Percentiles rank a stretch among this genome's conserved stretches.
Conservation (phyloP, 2,329 filamentous ascomycete genomes). For the Nemania sp. region DNA sequence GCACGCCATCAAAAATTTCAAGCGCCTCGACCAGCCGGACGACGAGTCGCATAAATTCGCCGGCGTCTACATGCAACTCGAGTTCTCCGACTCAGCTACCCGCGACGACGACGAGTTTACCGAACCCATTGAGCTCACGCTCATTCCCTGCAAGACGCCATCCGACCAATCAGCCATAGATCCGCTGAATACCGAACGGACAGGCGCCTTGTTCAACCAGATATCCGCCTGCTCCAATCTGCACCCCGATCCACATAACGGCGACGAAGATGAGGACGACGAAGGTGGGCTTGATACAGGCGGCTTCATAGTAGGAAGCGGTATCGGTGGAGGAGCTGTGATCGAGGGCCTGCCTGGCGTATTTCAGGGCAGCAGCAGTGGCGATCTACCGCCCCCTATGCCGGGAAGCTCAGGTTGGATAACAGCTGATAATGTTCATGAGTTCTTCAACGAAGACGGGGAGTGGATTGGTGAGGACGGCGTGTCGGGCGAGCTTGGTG, state of each 20-base stretch:
- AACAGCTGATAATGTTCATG: slow-evolving; percentile 85
- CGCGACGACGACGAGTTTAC: slow-evolving; percentile 67
- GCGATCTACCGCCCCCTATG: slow-evolving; percentile 65
- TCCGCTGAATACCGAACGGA: slow-evolving; percentile 37
- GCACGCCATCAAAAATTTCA: slow-evolving; percentile 69
- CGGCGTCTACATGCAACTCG: slow-evolving; percentile 69
- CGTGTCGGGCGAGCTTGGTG: slow-evolving; percentile 58
- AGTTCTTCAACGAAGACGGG: slow-evolving; percentile 80
- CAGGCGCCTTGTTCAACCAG: slow-evolving; percentile 64
- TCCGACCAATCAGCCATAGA: slow-evolving; percentile 32
- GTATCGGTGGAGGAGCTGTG: slow-evolving; percentile 49
- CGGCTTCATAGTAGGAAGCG: slow-evolving; percentile 60
- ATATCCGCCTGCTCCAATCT: slow-evolving; percentile 76
- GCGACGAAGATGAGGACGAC: slow-evolving; percentile 60
- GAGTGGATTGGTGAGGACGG: slow-evolving; percentile 67
- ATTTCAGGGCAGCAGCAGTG: slow-evolving; percentile 50
- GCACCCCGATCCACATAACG: slow-evolving; percentile 69
- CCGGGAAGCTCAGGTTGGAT: slow-evolving; percentile 82
- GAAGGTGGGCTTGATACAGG: slow-evolving; percentile 46
- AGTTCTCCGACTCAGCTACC: slow-evolving; percentile 62
- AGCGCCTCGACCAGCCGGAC: slow-evolving; percentile 42
- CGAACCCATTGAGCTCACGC: slow-evolving; percentile 67
- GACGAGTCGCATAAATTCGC: slow-evolving; percentile 46
- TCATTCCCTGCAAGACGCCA: slow-evolving; percentile 55
- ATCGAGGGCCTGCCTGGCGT: slow-evolving; percentile 62